phyloP scores from a whole-genome alignment of 2,329 filamentous ascomycete species.

The Chalara sp. region DNA sequence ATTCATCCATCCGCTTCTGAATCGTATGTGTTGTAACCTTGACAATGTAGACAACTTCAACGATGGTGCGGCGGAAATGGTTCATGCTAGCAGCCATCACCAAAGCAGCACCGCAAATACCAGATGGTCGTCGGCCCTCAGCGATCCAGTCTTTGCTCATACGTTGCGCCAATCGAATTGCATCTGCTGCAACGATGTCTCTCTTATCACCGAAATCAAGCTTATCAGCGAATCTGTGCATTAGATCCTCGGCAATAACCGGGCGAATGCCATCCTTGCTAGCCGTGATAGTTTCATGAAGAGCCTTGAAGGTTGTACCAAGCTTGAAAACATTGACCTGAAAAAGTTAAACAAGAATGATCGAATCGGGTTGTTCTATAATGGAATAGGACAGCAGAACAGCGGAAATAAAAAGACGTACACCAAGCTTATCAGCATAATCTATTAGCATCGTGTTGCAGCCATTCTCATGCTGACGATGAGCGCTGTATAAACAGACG shows the following conservation, averaged over 20 bases:
- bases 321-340: conserved; percentile 86
- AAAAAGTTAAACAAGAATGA: conserved; percentile 21
- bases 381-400: not conserved
- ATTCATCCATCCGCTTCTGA: conserved; percentile 84
- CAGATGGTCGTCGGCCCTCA: conserved; percentile 85
- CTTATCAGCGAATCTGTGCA: conserved; percentile 83
- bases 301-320: conserved; percentile 80
- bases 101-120: conserved; percentile 88
- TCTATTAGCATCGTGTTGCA: conserved; percentile 94
- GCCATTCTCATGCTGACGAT: conserved; percentile 61
- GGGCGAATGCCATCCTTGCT: conserved; percentile 60
- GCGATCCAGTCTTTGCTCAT: conserved; percentile 99
- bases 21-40: conserved; percentile 94
- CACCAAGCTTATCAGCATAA: conserved; percentile 72
- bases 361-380: no score
- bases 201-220: conserved; percentile 83
- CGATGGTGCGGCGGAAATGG: conserved; percentile 87
- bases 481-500: conserved; percentile 87
- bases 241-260: conserved; percentile 81
- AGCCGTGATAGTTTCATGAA: conserved; percentile 65
- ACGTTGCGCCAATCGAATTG: conserved; percentile 77
- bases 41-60: conserved; percentile 96
- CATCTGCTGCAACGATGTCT: conserved; percentile 80
- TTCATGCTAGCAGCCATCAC: conserved; percentile 96
- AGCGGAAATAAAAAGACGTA: conserved; percentile 15